Evolutionary conservation across 768 basidiomycete genomes (phyloP).

Genomic region (Russula earlei): DNA sequence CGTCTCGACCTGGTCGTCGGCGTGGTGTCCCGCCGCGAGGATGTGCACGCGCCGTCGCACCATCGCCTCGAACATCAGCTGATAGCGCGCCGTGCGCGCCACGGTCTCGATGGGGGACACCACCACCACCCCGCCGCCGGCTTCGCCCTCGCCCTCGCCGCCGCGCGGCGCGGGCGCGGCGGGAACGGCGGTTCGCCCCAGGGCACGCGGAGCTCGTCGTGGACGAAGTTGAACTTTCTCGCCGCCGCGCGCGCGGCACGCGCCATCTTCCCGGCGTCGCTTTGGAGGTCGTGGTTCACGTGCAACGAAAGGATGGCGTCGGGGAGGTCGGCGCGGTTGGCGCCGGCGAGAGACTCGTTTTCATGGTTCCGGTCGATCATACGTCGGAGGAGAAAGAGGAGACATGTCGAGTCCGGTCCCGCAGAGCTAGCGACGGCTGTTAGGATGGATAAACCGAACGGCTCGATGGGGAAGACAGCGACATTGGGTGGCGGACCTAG

Average conservation of each 20-base stretch:
- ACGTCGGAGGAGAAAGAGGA: slow-evolving; percentile 54
- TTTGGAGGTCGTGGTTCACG: slow-evolving; percentile 64
- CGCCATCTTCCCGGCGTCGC: slow-evolving; percentile 48
- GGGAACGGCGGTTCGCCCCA: slow-evolving; percentile 54
- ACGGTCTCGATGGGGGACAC: slow-evolving; percentile 37
- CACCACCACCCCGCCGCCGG: too few relatives aligned
- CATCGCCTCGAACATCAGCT: slow-evolving; percentile 42
- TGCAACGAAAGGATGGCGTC: slow-evolving; percentile 43
- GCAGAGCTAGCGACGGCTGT: slow-evolving; percentile 72
- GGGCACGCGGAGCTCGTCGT: slow-evolving; percentile 38
- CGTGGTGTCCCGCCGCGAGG: slow-evolving; percentile 67
- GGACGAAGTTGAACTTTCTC: slow-evolving; percentile 33
- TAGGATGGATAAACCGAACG: background rate
- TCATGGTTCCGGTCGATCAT: slow-evolving; percentile 17
- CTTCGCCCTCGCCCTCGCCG: background rate
- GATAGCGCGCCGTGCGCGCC: slow-evolving; percentile 54
- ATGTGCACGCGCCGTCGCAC: slow-evolving; percentile 27
- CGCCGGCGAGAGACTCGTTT: slow-evolving; percentile 15
- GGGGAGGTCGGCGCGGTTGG: background rate
- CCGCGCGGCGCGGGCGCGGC: slow-evolving; percentile 31
- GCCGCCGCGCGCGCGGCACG: slow-evolving; percentile 37
- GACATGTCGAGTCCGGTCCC: slow-evolving; percentile 74
- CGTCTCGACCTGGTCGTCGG: slow-evolving; percentile 80
- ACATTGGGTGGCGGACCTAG: slow-evolving; percentile 32
- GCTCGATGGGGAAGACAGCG: background rate